Evolutionary conservation across 106 monocot species (phyloP).

Genomic region (Vanilla planifolia): DNA sequence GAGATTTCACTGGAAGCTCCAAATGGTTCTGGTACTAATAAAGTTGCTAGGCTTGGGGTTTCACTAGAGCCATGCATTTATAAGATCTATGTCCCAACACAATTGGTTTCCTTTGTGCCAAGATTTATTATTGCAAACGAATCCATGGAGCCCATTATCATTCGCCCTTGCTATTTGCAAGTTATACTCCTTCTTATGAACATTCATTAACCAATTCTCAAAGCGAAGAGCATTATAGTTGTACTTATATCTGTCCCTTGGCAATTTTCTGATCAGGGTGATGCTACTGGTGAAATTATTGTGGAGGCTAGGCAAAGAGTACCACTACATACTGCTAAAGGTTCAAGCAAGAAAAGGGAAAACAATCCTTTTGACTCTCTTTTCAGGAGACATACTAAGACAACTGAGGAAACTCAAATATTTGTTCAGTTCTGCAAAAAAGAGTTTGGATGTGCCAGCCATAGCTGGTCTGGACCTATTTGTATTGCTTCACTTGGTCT

Average conservation of each 20-base stretch:
- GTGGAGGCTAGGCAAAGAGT: slow-evolving; percentile 38
- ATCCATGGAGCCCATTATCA: slow-evolving; percentile 33
- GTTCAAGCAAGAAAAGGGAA: slow-evolving; percentile 19
- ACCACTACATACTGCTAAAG: slow-evolving; percentile 29
- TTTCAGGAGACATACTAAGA: slow-evolving; percentile 43
- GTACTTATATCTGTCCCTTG: neutral
- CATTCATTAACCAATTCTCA: neutral
- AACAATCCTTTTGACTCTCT: slow-evolving; percentile 42
- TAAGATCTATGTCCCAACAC: slow-evolving; percentile 37
- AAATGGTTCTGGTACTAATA: slow-evolving; percentile 27
- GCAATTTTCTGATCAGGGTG: slow-evolving; percentile 32
- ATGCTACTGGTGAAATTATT: slow-evolving; percentile 18
- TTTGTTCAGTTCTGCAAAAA: slow-evolving; percentile 65
- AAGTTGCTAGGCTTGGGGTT: slow-evolving; percentile 46
- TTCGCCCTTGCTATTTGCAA: slow-evolving; percentile 75
- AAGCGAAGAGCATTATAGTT: too few relatives aligned
- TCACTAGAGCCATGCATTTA: slow-evolving; percentile 37
- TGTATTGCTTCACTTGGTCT: slow-evolving; percentile 82
- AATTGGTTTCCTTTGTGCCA: slow-evolving; percentile 49
- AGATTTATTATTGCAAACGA: slow-evolving; percentile 79
- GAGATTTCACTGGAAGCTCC: slow-evolving; percentile 54
- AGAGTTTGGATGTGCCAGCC: slow-evolving; percentile 19
- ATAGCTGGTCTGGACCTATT: slow-evolving; percentile 83
- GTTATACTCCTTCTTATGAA: slow-evolving; percentile 18
- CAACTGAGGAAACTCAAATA: slow-evolving; percentile 35